Evolutionary conservation across 2,329 filamentous ascomycete genomes (phyloP).

Genomic region (Cladosporium austrohemisphaericum): DNA sequence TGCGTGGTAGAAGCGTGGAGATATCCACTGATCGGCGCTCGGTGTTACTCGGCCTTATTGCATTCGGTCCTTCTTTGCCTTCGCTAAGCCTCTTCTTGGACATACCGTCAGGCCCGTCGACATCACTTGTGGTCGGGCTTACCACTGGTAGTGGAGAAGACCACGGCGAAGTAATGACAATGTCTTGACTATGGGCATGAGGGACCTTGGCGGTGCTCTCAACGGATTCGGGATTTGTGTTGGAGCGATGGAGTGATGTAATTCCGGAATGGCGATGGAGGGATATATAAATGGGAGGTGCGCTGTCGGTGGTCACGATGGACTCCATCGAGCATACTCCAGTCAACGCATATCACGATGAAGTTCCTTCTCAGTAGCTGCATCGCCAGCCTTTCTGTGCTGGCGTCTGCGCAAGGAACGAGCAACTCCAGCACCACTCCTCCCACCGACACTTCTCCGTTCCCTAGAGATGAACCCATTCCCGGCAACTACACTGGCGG

Average conservation of each 20-base stretch:
- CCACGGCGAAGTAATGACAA: background rate
- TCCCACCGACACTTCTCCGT: slow-evolving; percentile 12
- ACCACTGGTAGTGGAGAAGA: slow-evolving; percentile 2
- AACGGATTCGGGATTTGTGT: background rate
- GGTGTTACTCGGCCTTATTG: slow-evolving; percentile 10
- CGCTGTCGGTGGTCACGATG: background rate
- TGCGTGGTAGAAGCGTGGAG: slow-evolving; percentile 6
- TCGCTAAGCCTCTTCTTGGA: slow-evolving; percentile 1
- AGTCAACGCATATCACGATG: no score
- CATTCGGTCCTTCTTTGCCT: slow-evolving; percentile 3
- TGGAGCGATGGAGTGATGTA: background rate
- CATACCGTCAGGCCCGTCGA: background rate
- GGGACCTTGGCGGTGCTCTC: slow-evolving; percentile 3
- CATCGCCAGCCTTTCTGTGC: slow-evolving; percentile 4
- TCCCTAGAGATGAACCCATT: slow-evolving; percentile 17
- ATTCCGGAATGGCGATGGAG: background rate
- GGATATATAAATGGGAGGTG: background rate
- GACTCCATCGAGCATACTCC: no score
- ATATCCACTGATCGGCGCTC: slow-evolving; percentile 7
- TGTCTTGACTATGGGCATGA: slow-evolving; percentile 2
- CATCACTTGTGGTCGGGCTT: background rate
- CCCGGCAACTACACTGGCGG: slow-evolving; percentile 19
- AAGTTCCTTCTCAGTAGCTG: background rate
- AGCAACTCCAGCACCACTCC: background rate
- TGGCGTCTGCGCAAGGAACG: slow-evolving; percentile 4